These are phyloP conservation scores for Irpex sp. DNA, from an alignment of 1,284 basidiomycete genomes.

Conservation along the genomic window DNA sequence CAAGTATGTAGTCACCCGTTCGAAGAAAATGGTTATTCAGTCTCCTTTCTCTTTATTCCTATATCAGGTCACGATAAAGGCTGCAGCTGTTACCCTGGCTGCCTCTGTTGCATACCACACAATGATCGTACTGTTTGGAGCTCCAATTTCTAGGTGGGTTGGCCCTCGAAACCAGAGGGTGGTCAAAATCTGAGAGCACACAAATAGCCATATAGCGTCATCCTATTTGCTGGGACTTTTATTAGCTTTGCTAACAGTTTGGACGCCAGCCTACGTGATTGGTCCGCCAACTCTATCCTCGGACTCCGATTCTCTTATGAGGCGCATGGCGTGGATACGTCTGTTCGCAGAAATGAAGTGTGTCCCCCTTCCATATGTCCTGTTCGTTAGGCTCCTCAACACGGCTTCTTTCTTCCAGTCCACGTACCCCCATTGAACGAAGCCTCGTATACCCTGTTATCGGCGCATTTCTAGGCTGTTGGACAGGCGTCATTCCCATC, in stretches of 20 bases:
- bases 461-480: conserved; percentile 72
- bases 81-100: conserved; percentile 50
- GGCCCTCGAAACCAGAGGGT: conserved; percentile 2
- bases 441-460: conserved; percentile 76
- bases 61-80: conserved; percentile 41
- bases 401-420: conserved; percentile 36
- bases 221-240: conserved; percentile 71
- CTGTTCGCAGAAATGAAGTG: conserved; percentile 80
- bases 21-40: conserved; percentile 5
- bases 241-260: conserved; percentile 63
- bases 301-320: conserved; percentile 36
- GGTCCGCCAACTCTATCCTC: conserved; percentile 52
- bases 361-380: conserved; percentile 29
- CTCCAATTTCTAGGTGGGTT: conserved; percentile 53
- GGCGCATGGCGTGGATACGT: conserved; percentile 63
- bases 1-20: conserved; percentile 29
- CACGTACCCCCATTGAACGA: conserved; percentile 66
- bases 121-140: conserved; percentile 69
- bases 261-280: conserved; percentile 69
- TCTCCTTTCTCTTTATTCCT: conserved; percentile 6
- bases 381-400: not conserved
- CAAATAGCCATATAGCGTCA: conserved; percentile 42
- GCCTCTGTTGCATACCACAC: conserved; percentile 45
- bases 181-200: not conserved
- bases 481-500: conserved; percentile 78